Conservation (phyloP, 768 basidiomycete genomes). For the Pleurotus citrinopileatus region DNA sequence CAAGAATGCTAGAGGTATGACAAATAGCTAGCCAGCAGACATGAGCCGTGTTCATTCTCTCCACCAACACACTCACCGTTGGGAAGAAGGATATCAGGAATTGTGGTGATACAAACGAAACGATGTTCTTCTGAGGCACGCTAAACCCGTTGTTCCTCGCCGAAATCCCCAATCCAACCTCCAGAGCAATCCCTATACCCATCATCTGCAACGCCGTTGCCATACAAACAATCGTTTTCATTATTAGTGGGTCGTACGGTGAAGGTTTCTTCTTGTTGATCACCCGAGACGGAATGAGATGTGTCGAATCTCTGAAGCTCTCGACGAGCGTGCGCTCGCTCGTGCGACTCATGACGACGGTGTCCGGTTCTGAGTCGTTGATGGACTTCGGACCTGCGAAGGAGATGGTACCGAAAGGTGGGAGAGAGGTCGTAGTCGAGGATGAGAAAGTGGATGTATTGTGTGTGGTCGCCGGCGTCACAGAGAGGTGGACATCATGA, state of each 20-base stretch:
- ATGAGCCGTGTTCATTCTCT: conserved; percentile 13
- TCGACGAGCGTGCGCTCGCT: conserved; percentile 12
- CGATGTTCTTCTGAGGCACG: conserved; percentile 47
- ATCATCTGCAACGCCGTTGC: conserved; percentile 42
- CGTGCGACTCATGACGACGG: background rate
- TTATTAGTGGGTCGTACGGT: conserved; percentile 36
- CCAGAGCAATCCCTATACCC: conserved; percentile 42
- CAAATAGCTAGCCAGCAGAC: conserved; percentile 55
- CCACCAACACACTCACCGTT: conserved; percentile 28
- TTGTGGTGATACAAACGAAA: conserved; percentile 45
- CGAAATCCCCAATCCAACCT: conserved; percentile 43
- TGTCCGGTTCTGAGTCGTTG: background rate
- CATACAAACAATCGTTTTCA: conserved; percentile 33
- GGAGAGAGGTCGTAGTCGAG: too few relatives aligned
- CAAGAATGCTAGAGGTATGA: conserved; percentile 47
- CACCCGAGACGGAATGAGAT: conserved; percentile 47
- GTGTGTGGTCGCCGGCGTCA: conserved; percentile 4
- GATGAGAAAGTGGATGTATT: too few relatives aligned
- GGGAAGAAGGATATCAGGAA: conserved; percentile 45
- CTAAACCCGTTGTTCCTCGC: conserved; percentile 42
- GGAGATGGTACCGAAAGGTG: too few relatives aligned
- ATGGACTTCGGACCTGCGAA: too few relatives aligned
- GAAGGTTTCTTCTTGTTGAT: conserved; percentile 29
- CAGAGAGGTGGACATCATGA: background rate
- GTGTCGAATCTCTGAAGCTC: conserved; percentile 41